These are phyloP conservation scores for Boletus reticulatus DNA, from an alignment of 768 basidiomycete genomes.

Conservation along the genomic window DNA sequence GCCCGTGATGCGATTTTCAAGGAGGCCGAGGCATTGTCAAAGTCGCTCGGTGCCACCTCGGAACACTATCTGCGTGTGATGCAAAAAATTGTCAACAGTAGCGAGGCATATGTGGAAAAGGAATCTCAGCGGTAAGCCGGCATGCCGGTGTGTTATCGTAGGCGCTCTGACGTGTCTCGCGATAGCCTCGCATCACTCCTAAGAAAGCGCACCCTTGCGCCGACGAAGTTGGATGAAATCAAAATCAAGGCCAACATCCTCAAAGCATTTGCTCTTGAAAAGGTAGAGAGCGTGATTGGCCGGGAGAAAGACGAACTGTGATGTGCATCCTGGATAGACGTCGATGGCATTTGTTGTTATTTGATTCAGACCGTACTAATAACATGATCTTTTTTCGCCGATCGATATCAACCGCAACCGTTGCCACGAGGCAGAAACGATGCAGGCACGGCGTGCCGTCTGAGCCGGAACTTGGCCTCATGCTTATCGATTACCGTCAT, in stretches of 20 bases:
- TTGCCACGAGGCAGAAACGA: slow-evolving; percentile 27
- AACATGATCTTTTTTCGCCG: slow-evolving; percentile 2
- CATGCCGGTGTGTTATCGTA: background rate
- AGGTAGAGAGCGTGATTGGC: slow-evolving; percentile 34
- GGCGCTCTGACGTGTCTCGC: slow-evolving; percentile 4
- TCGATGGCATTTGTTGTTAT: slow-evolving; percentile 9
- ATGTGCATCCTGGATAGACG: slow-evolving; percentile 16
- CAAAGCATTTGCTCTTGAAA: slow-evolving; percentile 48
- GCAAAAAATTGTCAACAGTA: slow-evolving; percentile 75
- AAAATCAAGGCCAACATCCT: slow-evolving; percentile 90
- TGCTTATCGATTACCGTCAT: slow-evolving; percentile 2
- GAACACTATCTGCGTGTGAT: slow-evolving; percentile 88
- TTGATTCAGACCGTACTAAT: slow-evolving; percentile 15
- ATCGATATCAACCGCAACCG: background rate
- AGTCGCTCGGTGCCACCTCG: slow-evolving; percentile 50
- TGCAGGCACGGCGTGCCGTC: slow-evolving; percentile 20
- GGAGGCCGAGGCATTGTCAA: slow-evolving; percentile 55
- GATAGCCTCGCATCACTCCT: slow-evolving; percentile 73
- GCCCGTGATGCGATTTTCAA: slow-evolving; percentile 61
- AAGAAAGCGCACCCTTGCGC: slow-evolving; percentile 71
- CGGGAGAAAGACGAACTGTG: slow-evolving; percentile 44
- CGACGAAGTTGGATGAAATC: slow-evolving; percentile 87
- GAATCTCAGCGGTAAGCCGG: slow-evolving; percentile 75
- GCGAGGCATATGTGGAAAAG: slow-evolving; percentile 78
- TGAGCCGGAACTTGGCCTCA: slow-evolving; percentile 25